Base-by-base conservation (phyloP, 306 rosid genomes). In the Quercus cerris region DNA sequence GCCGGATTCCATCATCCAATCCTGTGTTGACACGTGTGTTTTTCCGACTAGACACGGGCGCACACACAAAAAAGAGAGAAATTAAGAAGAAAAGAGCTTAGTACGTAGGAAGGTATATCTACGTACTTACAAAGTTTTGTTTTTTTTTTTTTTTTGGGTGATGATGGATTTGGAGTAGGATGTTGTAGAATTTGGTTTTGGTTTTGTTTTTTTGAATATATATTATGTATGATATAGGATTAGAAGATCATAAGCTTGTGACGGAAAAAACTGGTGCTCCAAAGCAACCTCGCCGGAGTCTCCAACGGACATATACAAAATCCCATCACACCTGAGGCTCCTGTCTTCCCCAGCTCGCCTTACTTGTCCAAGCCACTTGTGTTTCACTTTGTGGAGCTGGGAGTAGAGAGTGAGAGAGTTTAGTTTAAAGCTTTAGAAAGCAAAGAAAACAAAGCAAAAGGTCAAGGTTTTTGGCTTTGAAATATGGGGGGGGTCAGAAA, bases 191-290 rank as follows among this genome's bases (percentile, higher is more conserved):
- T 22, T 52, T 44, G 25, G 10, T 5, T 27, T 62, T 56, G 30
- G 9, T 55, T 27, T 56, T 27, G 5, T 46, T 2, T 3, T 10
- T 70, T 41, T 57, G 13, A 38, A 18, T 78, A 44, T 25, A 30
- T 55, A 54, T 49, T 2, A 17, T 14, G 35, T 25, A 74, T 22
- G 56, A 23, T 75, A 3, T 62, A 6, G 13, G 61, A 75, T 89
- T 90, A 95, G 76, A 93, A 93, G 87, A 95, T 91, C 98, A 93
- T 93, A 46, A 95, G 75, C 99, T 91, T 95, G 85, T 95, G 99
- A 77, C 99, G 99, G 96, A 95, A 95, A 90, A 95, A 95, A 74
- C 99, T 95, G 2, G 99, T 95, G 52, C 90, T 95, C 99, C 99
- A 95, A 4, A 93, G 98, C 49, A 95, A 86, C 90, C 98, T 91